Percentiles rank a stretch among this genome's conserved stretches.
Conservation (phyloP, 495 filamentous ascomycete species). For the Tuber microsphaerosporum region DNA sequence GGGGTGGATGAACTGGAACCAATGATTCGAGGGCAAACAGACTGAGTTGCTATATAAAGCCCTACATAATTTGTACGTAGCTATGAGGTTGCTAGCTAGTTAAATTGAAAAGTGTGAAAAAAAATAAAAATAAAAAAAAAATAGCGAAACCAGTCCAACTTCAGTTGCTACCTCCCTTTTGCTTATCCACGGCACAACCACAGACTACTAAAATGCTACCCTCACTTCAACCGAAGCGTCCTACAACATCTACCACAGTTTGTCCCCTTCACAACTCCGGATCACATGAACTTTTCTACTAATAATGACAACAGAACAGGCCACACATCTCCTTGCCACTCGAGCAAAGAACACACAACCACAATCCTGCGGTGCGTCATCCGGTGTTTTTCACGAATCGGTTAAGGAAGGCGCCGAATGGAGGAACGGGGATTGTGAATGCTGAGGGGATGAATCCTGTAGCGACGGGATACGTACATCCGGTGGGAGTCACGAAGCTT, state of each 20-base stretch:
- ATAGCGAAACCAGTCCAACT: conserved; percentile 2
- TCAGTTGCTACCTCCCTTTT: background rate
- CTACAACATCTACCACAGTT: conserved; percentile 15
- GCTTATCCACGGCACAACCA: background rate
- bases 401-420: conserved; percentile 45
- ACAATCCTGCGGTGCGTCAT: conserved; percentile 49
- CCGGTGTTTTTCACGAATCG: conserved; percentile 57
- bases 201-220: conserved; percentile 24
- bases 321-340: conserved; percentile 16
- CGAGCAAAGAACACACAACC: conserved; percentile 39
- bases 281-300: background rate
- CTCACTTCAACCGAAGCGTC: conserved; percentile 24
- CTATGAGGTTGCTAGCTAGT: no score
- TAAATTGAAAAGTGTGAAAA: no score
- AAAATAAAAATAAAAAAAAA: no score
- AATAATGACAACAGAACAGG: conserved; percentile 8
- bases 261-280: background rate
- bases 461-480: conserved; percentile 51
- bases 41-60: no score
- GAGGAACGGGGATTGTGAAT: conserved; percentile 16
- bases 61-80: no score
- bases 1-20: no score
- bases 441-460: conserved; percentile 45
- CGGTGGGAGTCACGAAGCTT: background rate
- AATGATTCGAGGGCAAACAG: no score